phyloP scores from a whole-genome alignment of 352 stramenopile species.

The Phytophthora boehmeriae region DNA sequence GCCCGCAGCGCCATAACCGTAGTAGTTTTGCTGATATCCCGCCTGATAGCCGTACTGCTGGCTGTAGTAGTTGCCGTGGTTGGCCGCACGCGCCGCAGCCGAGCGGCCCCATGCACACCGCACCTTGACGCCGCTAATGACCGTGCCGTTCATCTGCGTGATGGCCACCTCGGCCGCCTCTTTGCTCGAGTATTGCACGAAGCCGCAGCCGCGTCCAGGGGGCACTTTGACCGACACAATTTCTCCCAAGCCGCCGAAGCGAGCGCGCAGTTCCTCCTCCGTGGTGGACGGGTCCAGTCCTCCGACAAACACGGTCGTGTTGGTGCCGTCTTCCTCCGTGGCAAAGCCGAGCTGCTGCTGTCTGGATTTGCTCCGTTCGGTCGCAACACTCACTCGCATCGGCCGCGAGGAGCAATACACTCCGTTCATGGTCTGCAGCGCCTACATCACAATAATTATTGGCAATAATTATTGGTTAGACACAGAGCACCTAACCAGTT shows the following conservation, averaged over 20 bases:
- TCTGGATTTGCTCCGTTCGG: slow-evolving; percentile 71
- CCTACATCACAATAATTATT: slow-evolving; percentile 32
- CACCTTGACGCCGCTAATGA: slow-evolving; percentile 82
- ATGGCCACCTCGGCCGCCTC: slow-evolving; percentile 88
- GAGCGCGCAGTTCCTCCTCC: slow-evolving; percentile 84
- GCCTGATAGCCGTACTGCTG: slow-evolving; percentile 60
- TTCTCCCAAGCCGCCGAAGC: slow-evolving; percentile 82
- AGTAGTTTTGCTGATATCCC: slow-evolving; percentile 43
- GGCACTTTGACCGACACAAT: slow-evolving; percentile 50
- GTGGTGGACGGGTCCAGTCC: slow-evolving; percentile 82
- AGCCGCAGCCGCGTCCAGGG: slow-evolving; percentile 89
- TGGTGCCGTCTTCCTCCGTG: slow-evolving; percentile 65
- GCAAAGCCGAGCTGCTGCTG: slow-evolving; percentile 34
- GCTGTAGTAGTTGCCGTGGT: slow-evolving; percentile 49
- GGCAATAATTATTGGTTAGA: background rate
- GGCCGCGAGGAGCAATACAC: slow-evolving; percentile 86
- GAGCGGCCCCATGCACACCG: slow-evolving; percentile 90
- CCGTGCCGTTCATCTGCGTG: slow-evolving; percentile 87
- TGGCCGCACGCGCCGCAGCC: slow-evolving; percentile 54
- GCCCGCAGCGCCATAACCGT: slow-evolving; percentile 16
- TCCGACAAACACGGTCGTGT: slow-evolving; percentile 93
- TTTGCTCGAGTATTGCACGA: slow-evolving; percentile 89
- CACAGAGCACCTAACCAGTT: background rate
- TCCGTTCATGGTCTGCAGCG: slow-evolving; percentile 91
- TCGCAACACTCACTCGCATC: slow-evolving; percentile 91